A percentile compares a stretch with the other conserved stretches of the same genome.
phyloP scores from a whole-genome alignment of 2,329 filamentous ascomycete genomes.

The Fusarium sp. region DNA sequence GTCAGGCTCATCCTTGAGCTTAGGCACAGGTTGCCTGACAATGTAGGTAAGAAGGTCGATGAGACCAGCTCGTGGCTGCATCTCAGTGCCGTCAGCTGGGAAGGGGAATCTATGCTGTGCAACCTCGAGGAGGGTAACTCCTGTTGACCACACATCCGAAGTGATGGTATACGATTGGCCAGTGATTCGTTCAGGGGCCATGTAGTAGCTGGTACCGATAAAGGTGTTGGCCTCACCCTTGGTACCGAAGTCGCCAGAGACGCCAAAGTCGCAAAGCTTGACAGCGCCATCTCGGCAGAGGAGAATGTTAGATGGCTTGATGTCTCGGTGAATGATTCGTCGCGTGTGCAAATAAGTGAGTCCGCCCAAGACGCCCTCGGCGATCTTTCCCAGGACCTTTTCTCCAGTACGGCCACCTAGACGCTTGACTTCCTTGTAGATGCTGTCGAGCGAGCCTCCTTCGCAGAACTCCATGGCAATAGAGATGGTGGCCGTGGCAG shows the following conservation, averaged over 20 bases:
- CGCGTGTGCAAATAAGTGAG: constrained; percentile 93
- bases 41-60: constrained; percentile 98
- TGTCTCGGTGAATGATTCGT: constrained; percentile 98
- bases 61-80: constrained; percentile 89
- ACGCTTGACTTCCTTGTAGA: constrained; percentile 97
- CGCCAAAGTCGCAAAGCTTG: constrained; percentile 98
- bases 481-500: constrained; percentile 93
- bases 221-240: constrained; percentile 99
- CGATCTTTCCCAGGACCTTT: constrained; percentile 95
- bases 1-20: constrained; percentile 91
- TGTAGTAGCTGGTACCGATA: constrained; percentile 98
- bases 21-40: constrained; percentile 92
- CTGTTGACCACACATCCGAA: constrained; percentile 97
- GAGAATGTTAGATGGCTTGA: constrained; percentile 97
- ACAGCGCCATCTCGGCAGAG: constrained; percentile 91
- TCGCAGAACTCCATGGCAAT: constrained; percentile 99
- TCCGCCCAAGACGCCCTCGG: constrained; percentile 91
- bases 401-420: constrained; percentile 93
- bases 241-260: constrained; percentile 96
- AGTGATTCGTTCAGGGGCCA: constrained; percentile 97
- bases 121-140: constrained; percentile 97
- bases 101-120: constrained; percentile 98
- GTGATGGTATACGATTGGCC: constrained; percentile 98
- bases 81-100: constrained; percentile 93
- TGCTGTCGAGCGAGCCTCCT: constrained; percentile 92